phyloP scores from a whole-genome alignment of 2,329 filamentous ascomycete genomes.

The Coniochaeta sp. region DNA sequence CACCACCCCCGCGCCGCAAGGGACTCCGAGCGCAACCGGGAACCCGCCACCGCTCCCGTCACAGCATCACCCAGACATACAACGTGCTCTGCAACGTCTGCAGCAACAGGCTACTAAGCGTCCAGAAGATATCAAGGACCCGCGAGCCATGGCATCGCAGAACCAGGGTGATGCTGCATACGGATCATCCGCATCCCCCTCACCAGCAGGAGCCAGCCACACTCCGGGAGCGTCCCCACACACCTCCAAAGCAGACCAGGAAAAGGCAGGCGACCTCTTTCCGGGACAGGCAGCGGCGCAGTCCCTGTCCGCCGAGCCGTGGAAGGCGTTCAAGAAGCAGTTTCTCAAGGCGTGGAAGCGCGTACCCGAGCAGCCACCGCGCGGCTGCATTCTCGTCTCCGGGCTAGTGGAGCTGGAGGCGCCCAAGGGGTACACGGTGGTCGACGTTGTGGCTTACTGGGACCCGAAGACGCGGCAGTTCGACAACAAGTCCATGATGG shows the following conservation, averaged over 20 bases:
- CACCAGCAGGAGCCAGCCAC: not conserved
- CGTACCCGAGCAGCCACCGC: constrained; percentile 32
- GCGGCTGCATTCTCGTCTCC: constrained; percentile 44
- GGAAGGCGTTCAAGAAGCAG: constrained; percentile 24
- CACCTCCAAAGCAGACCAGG: not conserved
- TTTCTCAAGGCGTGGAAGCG: constrained; percentile 39
- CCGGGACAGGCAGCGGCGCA: constrained; percentile 11
- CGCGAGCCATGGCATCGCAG: constrained; percentile 8
- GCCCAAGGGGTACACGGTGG: constrained; percentile 34
- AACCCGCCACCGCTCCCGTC: constrained; percentile 8
- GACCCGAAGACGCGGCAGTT: constrained; percentile 46
- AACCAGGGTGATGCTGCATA: constrained; percentile 7
- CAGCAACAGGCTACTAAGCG: constrained; percentile 13
- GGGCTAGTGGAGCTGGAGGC: constrained; percentile 48
- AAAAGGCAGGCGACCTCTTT: constrained; percentile 10
- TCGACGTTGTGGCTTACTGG: constrained; percentile 47
- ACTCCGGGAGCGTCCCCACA: not conserved
- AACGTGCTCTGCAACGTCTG: constrained; percentile 21
- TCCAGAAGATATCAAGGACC: constrained; percentile 13
- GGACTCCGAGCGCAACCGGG: constrained; percentile 19
- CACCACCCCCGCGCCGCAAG: constrained; percentile 2
- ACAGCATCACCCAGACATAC: constrained; percentile 21
- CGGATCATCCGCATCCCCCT: constrained; percentile 4
- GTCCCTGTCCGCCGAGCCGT: constrained; percentile 23
- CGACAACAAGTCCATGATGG: constrained; percentile 25